Percentiles rank a stretch among this genome's conserved stretches.
These are phyloP conservation scores for Cadophora gregata DNA, from an alignment of 2,329 filamentous ascomycete genomes.

Conservation along the genomic window DNA sequence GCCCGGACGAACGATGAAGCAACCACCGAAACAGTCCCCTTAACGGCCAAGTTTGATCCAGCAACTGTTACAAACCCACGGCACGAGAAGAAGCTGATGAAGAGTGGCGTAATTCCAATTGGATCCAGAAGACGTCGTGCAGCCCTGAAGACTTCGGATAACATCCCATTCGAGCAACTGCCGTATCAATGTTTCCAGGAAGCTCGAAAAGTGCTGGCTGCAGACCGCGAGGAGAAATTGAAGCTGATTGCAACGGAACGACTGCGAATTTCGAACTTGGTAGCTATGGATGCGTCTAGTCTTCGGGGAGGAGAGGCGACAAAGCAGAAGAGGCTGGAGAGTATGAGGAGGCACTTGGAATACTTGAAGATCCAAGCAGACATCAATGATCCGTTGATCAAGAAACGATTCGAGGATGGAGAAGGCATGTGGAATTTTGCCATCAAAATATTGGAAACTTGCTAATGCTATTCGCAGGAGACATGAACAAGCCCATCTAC, in stretches of 20 bases:
- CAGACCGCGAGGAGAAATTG: constrained; percentile 83
- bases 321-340: constrained; percentile 70
- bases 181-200: constrained; percentile 99
- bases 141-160: constrained; percentile 67
- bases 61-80: constrained; percentile 67
- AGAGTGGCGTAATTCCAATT: constrained; percentile 72
- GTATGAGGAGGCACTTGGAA: constrained; percentile 76
- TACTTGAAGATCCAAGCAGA: constrained; percentile 87
- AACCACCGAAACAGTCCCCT: constrained; percentile 45
- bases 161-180: constrained; percentile 85
- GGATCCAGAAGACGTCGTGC: constrained; percentile 85
- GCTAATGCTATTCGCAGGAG: constrained; percentile 60
- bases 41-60: constrained; percentile 62
- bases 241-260: constrained; percentile 71
- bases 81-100: constrained; percentile 72
- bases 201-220: constrained; percentile 80
- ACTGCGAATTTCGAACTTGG: constrained; percentile 70
- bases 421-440: constrained; percentile 62
- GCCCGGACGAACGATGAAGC: constrained; percentile 47
- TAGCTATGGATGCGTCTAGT: constrained; percentile 61
- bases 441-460: background rate
- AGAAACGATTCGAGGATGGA: constrained; percentile 93
- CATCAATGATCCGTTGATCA: constrained; percentile 92
- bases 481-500: constrained; percentile 97
- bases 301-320: constrained; percentile 66